These are phyloP conservation scores for Fusarium heterosporum DNA, from an alignment of 2,329 filamentous ascomycete species.

Conservation along the genomic window DNA sequence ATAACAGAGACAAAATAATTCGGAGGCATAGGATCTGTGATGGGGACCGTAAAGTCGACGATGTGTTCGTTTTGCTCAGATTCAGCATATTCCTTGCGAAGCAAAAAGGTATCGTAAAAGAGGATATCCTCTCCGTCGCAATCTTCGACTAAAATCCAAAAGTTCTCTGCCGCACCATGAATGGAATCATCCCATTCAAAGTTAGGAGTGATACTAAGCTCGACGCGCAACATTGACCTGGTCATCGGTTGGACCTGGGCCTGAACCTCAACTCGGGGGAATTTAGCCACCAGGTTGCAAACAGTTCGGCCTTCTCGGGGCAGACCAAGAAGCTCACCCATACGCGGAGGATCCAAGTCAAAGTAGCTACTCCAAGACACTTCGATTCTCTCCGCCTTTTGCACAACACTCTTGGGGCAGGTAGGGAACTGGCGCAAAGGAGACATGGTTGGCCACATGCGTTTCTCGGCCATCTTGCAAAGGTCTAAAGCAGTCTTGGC, in stretches of 20 bases:
- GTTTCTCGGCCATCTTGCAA: slow-evolving; percentile 99
- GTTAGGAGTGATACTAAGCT: slow-evolving; percentile 90
- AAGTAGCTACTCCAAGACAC: slow-evolving; percentile 95
- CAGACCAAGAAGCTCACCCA: slow-evolving; percentile 93
- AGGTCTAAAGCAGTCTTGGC: slow-evolving; percentile 92
- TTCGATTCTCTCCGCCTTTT: slow-evolving; percentile 94
- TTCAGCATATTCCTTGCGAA: slow-evolving; percentile 88
- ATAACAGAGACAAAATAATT: slow-evolving; percentile 98
- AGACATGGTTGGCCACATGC: slow-evolving; percentile 99
- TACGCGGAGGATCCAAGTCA: slow-evolving; percentile 93
- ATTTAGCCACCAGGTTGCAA: slow-evolving; percentile 88
- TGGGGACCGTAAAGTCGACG: slow-evolving; percentile 95
- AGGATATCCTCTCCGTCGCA: slow-evolving; percentile 97
- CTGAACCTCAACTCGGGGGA: slow-evolving; percentile 91
- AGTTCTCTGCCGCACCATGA: slow-evolving; percentile 89
- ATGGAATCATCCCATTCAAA: slow-evolving; percentile 95
- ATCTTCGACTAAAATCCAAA: slow-evolving; percentile 98
- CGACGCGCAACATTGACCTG: slow-evolving; percentile 89
- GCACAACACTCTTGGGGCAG: slow-evolving; percentile 86
- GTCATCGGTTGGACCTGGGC: slow-evolving; percentile 96
- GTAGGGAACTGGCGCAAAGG: slow-evolving; percentile 89
- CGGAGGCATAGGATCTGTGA: slow-evolving; percentile 96
- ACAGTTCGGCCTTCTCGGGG: slow-evolving; percentile 88
- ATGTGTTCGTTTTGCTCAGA: slow-evolving; percentile 92
- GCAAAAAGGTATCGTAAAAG: slow-evolving; percentile 92